phyloP scores from a whole-genome alignment of 2,329 filamentous ascomycete species.

The Shiraia bambusicola region DNA sequence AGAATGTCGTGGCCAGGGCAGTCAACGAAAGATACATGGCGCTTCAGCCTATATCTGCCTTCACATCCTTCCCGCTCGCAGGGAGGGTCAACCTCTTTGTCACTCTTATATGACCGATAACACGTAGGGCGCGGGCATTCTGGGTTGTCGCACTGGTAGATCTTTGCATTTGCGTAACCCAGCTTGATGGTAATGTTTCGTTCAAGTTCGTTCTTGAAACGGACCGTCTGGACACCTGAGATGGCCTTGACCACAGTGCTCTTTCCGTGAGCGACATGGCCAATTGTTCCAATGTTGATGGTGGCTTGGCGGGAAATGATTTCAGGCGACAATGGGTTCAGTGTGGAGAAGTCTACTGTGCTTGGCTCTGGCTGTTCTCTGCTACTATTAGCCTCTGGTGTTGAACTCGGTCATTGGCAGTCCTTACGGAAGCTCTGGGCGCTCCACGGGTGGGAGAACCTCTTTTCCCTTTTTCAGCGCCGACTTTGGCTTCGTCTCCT shows the following conservation, averaged over 20 bases:
- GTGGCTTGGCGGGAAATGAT: constrained; percentile 98
- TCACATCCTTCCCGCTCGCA: constrained; percentile 91
- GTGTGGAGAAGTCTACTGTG: constrained; percentile 76
- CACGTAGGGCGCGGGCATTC: constrained; percentile 92
- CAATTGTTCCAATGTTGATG: constrained; percentile 98
- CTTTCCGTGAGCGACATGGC: constrained; percentile 98
- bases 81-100: constrained; percentile 96
- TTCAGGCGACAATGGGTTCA: constrained; percentile 87
- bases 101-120: constrained; percentile 96
- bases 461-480: constrained; percentile 77
- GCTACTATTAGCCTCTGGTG: constrained; percentile 21
- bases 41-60: constrained; percentile 82
- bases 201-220: constrained; percentile 99
- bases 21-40: constrained; percentile 76
- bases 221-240: constrained; percentile 96
- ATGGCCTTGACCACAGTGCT: constrained; percentile 99
- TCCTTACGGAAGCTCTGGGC: constrained; percentile 64
- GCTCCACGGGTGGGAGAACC: constrained; percentile 57
- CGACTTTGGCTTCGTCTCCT: constrained; percentile 67
- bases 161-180: constrained; percentile 98
- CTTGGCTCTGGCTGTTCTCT: constrained; percentile 86
- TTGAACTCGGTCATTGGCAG: background rate
- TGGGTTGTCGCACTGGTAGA: constrained; percentile 95
- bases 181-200: constrained; percentile 99
- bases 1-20: constrained; percentile 99